Base-by-base conservation (phyloP, 345 rosid genomes). In the Hibiscus trionum region DNA sequence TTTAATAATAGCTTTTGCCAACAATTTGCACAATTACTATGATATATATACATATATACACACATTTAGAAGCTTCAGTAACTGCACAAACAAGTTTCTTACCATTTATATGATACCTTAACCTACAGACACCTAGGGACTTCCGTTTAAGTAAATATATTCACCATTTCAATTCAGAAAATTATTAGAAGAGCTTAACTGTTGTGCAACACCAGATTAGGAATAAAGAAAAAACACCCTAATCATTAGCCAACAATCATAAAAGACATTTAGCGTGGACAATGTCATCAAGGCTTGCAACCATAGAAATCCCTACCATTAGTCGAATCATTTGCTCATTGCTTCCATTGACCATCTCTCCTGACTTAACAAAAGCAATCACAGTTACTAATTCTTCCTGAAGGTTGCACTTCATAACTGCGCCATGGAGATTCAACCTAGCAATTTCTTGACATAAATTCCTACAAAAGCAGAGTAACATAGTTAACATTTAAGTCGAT, bases 401-500 rank as follows among this genome's bases (percentile, higher is more conserved):
- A 62, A 91, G 77, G 75, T 88, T 86, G 80, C 87, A 86, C 66
- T 88, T 90, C 69, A 91, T 73, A 78, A 77, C 72, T n/a, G 79
- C 75, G 47, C 81, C 88, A 73, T 81, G 76, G 69, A 93, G 77
- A 66, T 79, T 73, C 78, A 93, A 75, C 78, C 80, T 78, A 17
- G 91, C 85, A 75, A 85, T 79, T 53, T 81, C 86, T 78, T 78
- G 76, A 75, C 79, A 62, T 27, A 81, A 81, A 62, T 70, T 77
- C 81, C 98, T 93, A 80, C 56, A 71, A 77, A 60, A 77, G 53
- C 61, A 21, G 76, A 63, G 29, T 47, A 61, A 67, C 70, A n/a
- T 5, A 69, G 61, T 33, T 31, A 11, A 69, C 66, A 70, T 53
- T 33, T 66, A 35, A 57, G 8, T 9, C 50, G 64, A 8, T 35